Base-by-base conservation (phyloP, 768 basidiomycete species). In the Kwoniella dejecticola region DNA sequence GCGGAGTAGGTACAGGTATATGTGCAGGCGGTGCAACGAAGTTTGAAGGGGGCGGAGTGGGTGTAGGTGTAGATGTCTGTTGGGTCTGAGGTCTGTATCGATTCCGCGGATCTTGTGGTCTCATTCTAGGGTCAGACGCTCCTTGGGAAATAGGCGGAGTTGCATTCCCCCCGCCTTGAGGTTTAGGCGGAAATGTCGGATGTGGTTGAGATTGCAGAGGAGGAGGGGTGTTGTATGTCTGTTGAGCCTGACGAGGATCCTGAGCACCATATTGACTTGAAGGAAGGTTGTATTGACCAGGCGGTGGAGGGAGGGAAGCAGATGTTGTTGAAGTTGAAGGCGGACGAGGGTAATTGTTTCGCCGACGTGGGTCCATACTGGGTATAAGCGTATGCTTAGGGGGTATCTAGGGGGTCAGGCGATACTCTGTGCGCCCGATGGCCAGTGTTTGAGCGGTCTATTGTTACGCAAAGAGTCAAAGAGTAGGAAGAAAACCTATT, bases 21-120 rank as follows among this genome's bases (percentile, higher is more conserved):
- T 33, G 41, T 8, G 31, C 4, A 38, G 29, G 31, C 44, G 11
- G 30, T 13, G 41, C 6, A 41, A 23, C 23, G 63, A 47, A n/a
- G 63, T 45, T 47, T 27, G 52, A 24, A 55, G 47, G 12, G 44
- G 50, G 42, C 5, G 65, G 65, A 31, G 63, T 63, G 3, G 67
- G 63, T n/a, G 67, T 62, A 27, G 59, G 46, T 5, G 67, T 62
- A 24, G 67, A n/a, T 30, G 63, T 52, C 19, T 57, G 42, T 6
- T 26, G 38, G 17, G 27, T 21, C n/a, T n/a, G n/a, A 2, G 49
- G 55, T 45, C 45, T 53, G 58, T 50, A 61, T 29, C 62, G 41
- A 31, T 49, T 50, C 52, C 71, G 26, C 6, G 71, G 68, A 65
- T 73, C 71, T 63, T 66, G 64, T n/a, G 62, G 57, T 56, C 65